Conservation (phyloP, 192 early-diverging fungal genomes). For the Paraglomus brasilianum region DNA sequence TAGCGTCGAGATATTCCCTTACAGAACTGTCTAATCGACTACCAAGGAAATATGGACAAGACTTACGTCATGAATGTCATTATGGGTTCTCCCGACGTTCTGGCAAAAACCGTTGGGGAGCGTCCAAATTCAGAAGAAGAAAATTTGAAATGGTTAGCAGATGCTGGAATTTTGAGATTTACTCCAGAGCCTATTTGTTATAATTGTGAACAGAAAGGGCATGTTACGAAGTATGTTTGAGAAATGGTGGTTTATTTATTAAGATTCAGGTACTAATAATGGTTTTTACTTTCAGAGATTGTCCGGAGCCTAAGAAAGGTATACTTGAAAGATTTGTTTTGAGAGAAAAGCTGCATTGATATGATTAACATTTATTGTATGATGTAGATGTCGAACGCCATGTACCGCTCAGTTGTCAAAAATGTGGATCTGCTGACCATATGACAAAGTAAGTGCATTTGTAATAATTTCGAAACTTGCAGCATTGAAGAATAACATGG, state of each 20-base stretch:
- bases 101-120: background rate
- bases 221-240: background rate
- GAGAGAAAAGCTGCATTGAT: no score
- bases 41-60: slow-evolving; percentile 3
- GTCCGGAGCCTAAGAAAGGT: background rate
- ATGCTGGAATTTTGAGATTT: slow-evolving; percentile 11
- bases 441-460: slow-evolving; percentile 5
- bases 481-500: background rate
- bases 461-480: background rate
- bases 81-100: background rate
- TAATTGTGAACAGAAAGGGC: slow-evolving; percentile 13
- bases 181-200: background rate
- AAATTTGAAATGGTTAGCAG: slow-evolving; percentile 15
- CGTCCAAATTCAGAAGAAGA: background rate
- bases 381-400: background rate
- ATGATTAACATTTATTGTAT: no score
- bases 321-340: no score
- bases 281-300: background rate
- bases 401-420: background rate
- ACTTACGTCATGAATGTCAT: background rate
- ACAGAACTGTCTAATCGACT: slow-evolving; percentile 1
- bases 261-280: background rate
- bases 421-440: slow-evolving; percentile 12
- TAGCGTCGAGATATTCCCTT: slow-evolving; percentile 10
- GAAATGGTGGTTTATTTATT: background rate